Evolutionary conservation across 768 basidiomycete species (phyloP).

Genomic region (Strobilomyces confusus): DNA sequence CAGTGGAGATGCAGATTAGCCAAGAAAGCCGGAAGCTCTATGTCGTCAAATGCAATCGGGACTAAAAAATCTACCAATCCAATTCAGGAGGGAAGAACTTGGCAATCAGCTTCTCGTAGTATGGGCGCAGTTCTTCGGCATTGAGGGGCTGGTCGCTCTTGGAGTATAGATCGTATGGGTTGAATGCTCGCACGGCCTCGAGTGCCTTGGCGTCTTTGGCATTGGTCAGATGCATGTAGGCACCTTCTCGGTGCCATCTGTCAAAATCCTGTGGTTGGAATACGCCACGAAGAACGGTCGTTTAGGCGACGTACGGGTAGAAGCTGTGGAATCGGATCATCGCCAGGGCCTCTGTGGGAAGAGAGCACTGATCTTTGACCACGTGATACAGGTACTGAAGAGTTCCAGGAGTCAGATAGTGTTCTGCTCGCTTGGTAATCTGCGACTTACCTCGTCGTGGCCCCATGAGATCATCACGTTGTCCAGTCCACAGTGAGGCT

Average conservation of each 20-base stretch:
- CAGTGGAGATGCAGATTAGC: conserved; percentile 1
- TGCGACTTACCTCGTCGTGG: conserved; percentile 73
- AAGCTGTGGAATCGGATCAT: conserved; percentile 97
- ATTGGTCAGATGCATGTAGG: conserved; percentile 76
- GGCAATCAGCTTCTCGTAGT: conserved; percentile 77
- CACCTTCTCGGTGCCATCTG: conserved; percentile 85
- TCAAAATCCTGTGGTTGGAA: neutral
- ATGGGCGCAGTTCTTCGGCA: conserved; percentile 64
- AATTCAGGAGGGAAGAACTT: conserved; percentile 83
- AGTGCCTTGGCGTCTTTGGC: conserved; percentile 63
- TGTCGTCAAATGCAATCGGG: conserved; percentile 1
- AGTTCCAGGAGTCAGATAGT: conserved; percentile 7
- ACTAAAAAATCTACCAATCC: conserved; percentile 61
- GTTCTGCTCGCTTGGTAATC: conserved; percentile 2
- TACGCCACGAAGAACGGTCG: neutral
- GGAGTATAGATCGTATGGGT: conserved; percentile 93
- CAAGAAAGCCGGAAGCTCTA: conserved; percentile 1
- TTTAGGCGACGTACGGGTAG: conserved; percentile 58
- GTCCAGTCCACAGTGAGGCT: conserved; percentile 75
- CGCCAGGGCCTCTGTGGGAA: conserved; percentile 77
- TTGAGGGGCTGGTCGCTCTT: conserved; percentile 73
- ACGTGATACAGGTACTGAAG: conserved; percentile 78
- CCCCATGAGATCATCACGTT: conserved; percentile 90
- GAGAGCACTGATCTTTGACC: conserved; percentile 74
- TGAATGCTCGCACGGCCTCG: conserved; percentile 80